These are phyloP conservation scores for Xylariaceae sp. DNA, from an alignment of 2,329 filamentous ascomycete species.

Conservation along the genomic window DNA sequence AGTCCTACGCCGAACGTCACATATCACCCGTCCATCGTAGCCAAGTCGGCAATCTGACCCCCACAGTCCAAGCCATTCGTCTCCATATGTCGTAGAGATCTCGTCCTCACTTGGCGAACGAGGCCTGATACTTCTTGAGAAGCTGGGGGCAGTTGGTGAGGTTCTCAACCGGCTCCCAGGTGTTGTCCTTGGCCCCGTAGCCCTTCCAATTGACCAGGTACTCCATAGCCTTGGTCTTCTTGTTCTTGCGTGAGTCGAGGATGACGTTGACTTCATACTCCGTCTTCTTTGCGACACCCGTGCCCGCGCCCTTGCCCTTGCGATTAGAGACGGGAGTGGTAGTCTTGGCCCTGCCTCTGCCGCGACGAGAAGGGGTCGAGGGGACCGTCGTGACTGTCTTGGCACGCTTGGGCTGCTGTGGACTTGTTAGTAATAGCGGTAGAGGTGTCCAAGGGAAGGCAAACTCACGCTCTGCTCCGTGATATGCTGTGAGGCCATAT, in stretches of 20 bases:
- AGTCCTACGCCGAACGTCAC: too few species aligned
- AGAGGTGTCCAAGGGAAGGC: neutral
- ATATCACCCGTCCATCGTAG: too few species aligned
- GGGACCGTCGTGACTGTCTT: neutral
- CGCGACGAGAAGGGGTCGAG: too few species aligned
- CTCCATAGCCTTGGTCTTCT: constrained; percentile 30
- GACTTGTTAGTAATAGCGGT: constrained; percentile 8
- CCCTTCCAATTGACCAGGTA: constrained; percentile 56
- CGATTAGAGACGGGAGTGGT: neutral
- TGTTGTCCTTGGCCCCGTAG: constrained; percentile 42
- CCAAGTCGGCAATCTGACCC: too few species aligned
- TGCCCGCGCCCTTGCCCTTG: constrained; percentile 19
- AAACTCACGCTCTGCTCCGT: constrained; percentile 15
- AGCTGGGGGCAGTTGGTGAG: constrained; percentile 36
- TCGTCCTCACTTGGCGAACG: neutral
- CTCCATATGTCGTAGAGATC: neutral
- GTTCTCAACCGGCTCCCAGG: constrained; percentile 53
- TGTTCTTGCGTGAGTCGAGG: constrained; percentile 39
- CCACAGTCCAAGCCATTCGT: neutral
- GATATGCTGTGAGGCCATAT: constrained; percentile 14
- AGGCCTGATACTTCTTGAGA: constrained; percentile 16
- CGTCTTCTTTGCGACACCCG: constrained; percentile 14
- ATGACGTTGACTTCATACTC: constrained; percentile 49
- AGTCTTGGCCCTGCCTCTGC: neutral
- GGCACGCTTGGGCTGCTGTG: constrained; percentile 5